Base-by-base conservation (phyloP, 2,329 filamentous ascomycete genomes). In the Dryadomyces quercus-mongolicae region DNA sequence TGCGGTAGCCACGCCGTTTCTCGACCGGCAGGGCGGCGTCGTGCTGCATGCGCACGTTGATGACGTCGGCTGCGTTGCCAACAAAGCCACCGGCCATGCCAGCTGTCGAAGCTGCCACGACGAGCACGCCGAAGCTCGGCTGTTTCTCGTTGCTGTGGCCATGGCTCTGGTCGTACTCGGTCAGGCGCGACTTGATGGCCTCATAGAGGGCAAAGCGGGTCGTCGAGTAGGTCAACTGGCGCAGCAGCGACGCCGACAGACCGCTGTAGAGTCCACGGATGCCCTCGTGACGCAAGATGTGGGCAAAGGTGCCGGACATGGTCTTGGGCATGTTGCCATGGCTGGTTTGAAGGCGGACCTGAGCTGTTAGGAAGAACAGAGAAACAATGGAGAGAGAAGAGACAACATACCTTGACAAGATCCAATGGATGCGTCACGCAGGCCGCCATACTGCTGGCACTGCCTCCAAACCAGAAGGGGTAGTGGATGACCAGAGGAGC, bases 11-110 rank as follows among this genome's bases (percentile, higher is more conserved):
- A 55, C 92, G 81, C 49, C 88, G 82, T 64, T 94, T 74, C 5
- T 77, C 77, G 1, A 71, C 64, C 0, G 90, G 86, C 1, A 96
- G 80, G 0, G 89, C 82, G 2, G 87, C 84, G 64, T 85, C 93
- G 70, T 95, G 88, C 72, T 98, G 93, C 93, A 98, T 98, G 60
- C 93, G 88, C 51, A 98, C 93, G 70, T 98, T 98, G 64, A 96
- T 77, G 38, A 98, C 90, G 67, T 98, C 93, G 60, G 91, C 92
- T 2, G 91, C 90, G 71, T 97, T 98, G 60, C 93, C 93, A 6
- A 85, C 87, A 49, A 97, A 72, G 51, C 93, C 93, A 58, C 93
- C 93, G 2, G 94, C 70, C 66, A 96, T 88, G 52, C 93, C 93
- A 8, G 93, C 92, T 31, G 82, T 72, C 22, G 83, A 85, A 53